Conservation (phyloP, 1,139 yeast genomes). For the Arxiozyma slooffiae region DNA sequence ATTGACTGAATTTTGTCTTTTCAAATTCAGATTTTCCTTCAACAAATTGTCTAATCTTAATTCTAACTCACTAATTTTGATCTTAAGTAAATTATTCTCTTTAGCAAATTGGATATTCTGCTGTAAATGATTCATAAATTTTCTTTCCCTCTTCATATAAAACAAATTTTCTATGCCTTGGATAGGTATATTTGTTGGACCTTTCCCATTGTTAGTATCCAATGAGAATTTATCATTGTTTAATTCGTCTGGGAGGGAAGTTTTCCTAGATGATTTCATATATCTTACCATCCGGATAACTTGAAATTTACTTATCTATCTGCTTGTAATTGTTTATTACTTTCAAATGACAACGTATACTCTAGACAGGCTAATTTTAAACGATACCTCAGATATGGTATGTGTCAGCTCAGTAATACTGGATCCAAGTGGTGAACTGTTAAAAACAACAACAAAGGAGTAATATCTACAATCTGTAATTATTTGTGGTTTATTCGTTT, state of each 20-base stretch:
- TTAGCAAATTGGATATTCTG: conserved; percentile 42
- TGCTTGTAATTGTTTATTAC: too few relatives aligned
- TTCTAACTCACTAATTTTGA: conserved; percentile 45
- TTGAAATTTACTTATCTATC: too few relatives aligned
- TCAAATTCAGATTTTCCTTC: conserved; percentile 37
- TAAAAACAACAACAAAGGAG: too few relatives aligned
- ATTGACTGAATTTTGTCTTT: conserved; percentile 31
- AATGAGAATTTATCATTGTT: not conserved
- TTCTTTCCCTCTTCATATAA: not conserved
- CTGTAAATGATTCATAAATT: not conserved
- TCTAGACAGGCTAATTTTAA: too few relatives aligned
- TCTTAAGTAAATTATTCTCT: conserved; percentile 43
- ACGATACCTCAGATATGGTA: too few relatives aligned
- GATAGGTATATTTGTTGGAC: not conserved
- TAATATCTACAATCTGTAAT: too few relatives aligned
- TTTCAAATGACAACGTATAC: too few relatives aligned
- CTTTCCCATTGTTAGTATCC: not conserved
- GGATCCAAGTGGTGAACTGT: too few relatives aligned
- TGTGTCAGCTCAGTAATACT: too few relatives aligned
- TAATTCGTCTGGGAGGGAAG: not conserved
- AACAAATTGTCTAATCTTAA: conserved; percentile 38
- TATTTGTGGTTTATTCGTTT: not conserved
- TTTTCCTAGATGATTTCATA: not conserved
- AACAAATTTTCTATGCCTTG: not conserved
- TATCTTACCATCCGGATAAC: not conserved